Percentiles rank a stretch among this genome's conserved stretches.
Evolutionary conservation across 257 asterid species (phyloP).

Genomic region (Plectranthus barbatus): DNA sequence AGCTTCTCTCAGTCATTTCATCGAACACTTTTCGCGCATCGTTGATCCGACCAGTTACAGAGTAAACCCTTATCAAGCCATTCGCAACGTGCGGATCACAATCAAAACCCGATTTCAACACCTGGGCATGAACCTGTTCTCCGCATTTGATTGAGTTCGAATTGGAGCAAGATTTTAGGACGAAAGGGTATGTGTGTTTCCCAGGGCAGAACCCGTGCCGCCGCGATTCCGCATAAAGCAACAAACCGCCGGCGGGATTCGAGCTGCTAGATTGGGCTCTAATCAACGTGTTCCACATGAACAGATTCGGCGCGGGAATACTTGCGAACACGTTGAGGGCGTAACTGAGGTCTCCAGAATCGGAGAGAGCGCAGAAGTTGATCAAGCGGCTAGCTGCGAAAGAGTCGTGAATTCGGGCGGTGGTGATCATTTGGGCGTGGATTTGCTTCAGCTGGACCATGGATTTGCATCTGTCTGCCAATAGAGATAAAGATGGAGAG

Average conservation of each 20-base stretch:
- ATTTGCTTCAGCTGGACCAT: conserved; percentile 63
- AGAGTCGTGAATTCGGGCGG: conserved; percentile 54
- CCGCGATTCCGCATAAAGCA: conserved; percentile 45
- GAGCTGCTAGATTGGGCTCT: conserved; percentile 53
- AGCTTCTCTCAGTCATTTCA: conserved; percentile 32
- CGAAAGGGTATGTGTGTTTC: conserved; percentile 70
- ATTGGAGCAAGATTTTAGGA: conserved; percentile 62
- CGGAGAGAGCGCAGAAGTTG: conserved; percentile 63
- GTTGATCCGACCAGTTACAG: conserved; percentile 34
- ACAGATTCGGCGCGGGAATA: conserved; percentile 39
- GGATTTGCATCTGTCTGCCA: conserved; percentile 53
- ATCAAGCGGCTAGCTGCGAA: conserved; percentile 78
- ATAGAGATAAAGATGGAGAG: conserved; percentile 25
- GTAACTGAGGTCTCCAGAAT: conserved; percentile 44
- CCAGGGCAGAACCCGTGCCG: conserved; percentile 45
- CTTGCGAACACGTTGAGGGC: conserved; percentile 43
- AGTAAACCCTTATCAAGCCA: conserved; percentile 50
- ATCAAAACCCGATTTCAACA: conserved; percentile 49
- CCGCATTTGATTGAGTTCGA: conserved; percentile 16
- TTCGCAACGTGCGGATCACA: conserved; percentile 55
- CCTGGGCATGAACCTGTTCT: conserved; percentile 56
- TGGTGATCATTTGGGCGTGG: conserved; percentile 71
- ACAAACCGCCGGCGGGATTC: conserved; percentile 35
- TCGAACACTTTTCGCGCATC: conserved; percentile 67
- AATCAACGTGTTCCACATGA: conserved; percentile 91